Percentiles rank a stretch among this genome's conserved stretches.
Evolutionary conservation across 1,139 yeast species (phyloP).

Genomic region (Candida albicans): DNA sequence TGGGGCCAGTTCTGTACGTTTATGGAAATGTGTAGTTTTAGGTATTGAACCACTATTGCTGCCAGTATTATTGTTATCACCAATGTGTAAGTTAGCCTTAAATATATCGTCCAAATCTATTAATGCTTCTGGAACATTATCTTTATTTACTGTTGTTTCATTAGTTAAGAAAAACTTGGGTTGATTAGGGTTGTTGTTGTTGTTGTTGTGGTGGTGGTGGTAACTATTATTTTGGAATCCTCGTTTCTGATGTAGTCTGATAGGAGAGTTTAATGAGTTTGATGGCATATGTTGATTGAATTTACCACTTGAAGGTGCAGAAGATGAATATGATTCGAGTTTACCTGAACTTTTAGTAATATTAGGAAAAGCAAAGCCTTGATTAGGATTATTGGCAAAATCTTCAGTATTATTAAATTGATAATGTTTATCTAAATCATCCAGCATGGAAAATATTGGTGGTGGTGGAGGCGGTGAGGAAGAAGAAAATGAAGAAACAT

Average conservation of each 20-base stretch:
- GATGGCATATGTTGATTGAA: constrained; percentile 6
- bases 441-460: constrained; percentile 6
- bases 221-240: neutral
- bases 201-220: too few species aligned
- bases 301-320: constrained; percentile 1
- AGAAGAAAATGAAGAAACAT: too few species aligned
- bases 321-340: constrained; percentile 8
- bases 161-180: constrained; percentile 32
- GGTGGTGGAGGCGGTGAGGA: constrained; percentile 5
- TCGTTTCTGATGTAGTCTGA: constrained; percentile 22
- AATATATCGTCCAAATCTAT: constrained; percentile 64
- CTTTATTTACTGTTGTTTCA: constrained; percentile 30
- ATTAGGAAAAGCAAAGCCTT: constrained; percentile 34
- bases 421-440: constrained; percentile 25
- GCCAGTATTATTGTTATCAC: constrained; percentile 15
- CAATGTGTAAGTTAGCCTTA: constrained; percentile 39
- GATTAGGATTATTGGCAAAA: constrained; percentile 25
- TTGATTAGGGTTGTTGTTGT: constrained; percentile 20
- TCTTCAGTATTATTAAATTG: constrained; percentile 39
- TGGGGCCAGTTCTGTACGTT: constrained; percentile 53
- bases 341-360: constrained; percentile 10
- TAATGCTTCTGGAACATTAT: constrained; percentile 59
- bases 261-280: constrained; percentile 35
- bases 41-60: constrained; percentile 12
- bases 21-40: constrained; percentile 22